Conservation (phyloP, 257 asterid species). For the Primulina huaijiensis region DNA sequence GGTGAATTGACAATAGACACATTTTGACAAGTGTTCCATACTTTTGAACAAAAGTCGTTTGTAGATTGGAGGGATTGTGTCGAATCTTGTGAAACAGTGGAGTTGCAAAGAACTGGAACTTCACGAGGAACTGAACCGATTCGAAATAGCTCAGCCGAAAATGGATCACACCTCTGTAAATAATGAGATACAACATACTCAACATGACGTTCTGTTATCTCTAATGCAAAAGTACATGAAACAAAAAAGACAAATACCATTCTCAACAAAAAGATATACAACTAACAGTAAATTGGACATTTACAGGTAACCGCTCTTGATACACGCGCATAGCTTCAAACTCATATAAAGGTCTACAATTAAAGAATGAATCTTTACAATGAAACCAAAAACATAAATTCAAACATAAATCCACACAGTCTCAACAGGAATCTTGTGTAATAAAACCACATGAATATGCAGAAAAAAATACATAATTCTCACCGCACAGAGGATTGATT, state of each 20-base stretch:
- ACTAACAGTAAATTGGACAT: not conserved
- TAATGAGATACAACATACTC: conserved; percentile 20
- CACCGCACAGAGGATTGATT: conserved; percentile 78
- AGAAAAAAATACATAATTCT: conserved; percentile 17
- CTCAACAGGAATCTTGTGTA: not conserved
- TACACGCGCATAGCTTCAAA: no score
- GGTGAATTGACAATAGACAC: conserved; percentile 62
- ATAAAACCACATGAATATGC: not conserved
- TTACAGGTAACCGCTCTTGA: not conserved
- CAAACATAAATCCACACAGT: not conserved
- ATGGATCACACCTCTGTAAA: conserved; percentile 83
- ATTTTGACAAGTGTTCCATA: conserved; percentile 73
- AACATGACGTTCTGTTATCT: conserved; percentile 2
- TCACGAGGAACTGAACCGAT: conserved; percentile 44
- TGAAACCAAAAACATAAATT: not conserved
- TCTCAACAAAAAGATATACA: not conserved
- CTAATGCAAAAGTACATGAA: not conserved
- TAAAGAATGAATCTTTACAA: not conserved
- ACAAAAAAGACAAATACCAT: not conserved
- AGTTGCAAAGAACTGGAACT: conserved; percentile 74
- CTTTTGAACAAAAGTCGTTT: conserved; percentile 61
- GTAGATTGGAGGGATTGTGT: conserved; percentile 43
- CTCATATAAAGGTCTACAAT: not conserved
- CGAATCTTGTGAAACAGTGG: conserved; percentile 51
- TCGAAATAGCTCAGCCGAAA: conserved; percentile 69